phyloP scores from a whole-genome alignment of 805 yeast genomes.

The Monosporozyma unispora region DNA sequence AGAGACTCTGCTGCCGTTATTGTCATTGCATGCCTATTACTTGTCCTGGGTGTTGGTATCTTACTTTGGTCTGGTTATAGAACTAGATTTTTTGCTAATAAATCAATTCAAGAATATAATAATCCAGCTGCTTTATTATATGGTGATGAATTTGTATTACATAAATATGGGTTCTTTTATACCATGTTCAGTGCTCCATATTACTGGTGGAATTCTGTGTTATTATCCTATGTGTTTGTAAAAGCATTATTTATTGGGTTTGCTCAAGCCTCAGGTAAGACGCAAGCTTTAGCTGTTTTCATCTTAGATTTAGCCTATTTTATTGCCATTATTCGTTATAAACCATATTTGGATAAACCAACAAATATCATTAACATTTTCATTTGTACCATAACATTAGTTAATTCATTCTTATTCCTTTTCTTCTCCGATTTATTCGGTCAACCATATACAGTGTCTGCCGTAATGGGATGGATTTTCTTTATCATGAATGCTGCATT shows the following conservation, averaged over 20 bases:
- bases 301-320: conserved; percentile 66
- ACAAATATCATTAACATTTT: conserved; percentile 69
- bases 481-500: conserved; percentile 86
- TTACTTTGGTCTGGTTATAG: conserved; percentile 59
- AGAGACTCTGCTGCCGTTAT: conserved; percentile 84
- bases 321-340: conserved; percentile 47
- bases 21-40: conserved; percentile 65
- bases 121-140: conserved; percentile 84
- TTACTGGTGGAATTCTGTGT: conserved; percentile 74
- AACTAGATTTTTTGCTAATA: conserved; percentile 53
- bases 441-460: conserved; percentile 70
- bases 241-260: conserved; percentile 69
- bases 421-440: conserved; percentile 80
- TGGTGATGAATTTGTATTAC: conserved; percentile 62
- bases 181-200: conserved; percentile 76
- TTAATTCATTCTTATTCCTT: conserved; percentile 76
- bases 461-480: conserved; percentile 88
- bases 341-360: conserved; percentile 74
- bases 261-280: conserved; percentile 71
- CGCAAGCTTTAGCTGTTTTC: conserved; percentile 70
- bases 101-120: conserved; percentile 48
- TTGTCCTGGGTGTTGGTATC: conserved; percentile 50
- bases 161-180: conserved; percentile 81
- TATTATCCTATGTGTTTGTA: conserved; percentile 49
- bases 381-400: conserved; percentile 58